Evolutionary conservation across 2,329 filamentous ascomycete genomes (phyloP), one percentile per base, ranked within the genome.

Genomic region (Raffaelea ambrosiae): DNA sequence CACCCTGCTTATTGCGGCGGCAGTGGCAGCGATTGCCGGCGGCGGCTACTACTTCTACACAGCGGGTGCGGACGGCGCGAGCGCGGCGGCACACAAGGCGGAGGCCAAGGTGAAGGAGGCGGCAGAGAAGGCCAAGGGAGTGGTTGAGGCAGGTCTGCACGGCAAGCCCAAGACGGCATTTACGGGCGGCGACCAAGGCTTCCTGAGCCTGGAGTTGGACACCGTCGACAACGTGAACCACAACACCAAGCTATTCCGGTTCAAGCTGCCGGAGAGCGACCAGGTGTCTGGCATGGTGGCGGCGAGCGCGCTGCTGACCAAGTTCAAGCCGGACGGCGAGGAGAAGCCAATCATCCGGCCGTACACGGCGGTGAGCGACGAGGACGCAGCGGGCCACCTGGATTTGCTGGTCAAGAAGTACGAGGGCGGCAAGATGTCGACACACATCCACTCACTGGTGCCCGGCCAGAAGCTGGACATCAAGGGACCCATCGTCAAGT

Each of bases 401-500:
- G 91, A 97, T 59, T 81, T 98, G 52, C 66, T 98, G 46, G 78
- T 98, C 61, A 98, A 98, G 77, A 81, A 81, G 61, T 98, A 98
- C 73, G 84, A 86, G 53, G 76, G 83, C 59, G 93, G 93, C 35
- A 84, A 87, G 53, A 97, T 98, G 93, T 94, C 87, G 54, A 79
- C 81, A 56, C 86, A 97, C 71, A 64, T 98, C 44, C 88, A 95
- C 75, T 75, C 77, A 62, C 79, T 98, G 81, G 74, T 76, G 31
- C 83, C 87, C 40, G 88, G 89, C 53, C 84, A 97, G 67, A 75
- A 76, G 16, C 81, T 98, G 48, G 84, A 91, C 53, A 82, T 98
- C 73, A 97, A 98, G 77, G 93, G 93, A 18, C 93, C 93, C 2
- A 81, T 98, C 36, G 87, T 88, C 60, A 98, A 98, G 71, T 97